Conservation (phyloP, 1,284 basidiomycete genomes). For the Tranzscheliella williamsii region DNA sequence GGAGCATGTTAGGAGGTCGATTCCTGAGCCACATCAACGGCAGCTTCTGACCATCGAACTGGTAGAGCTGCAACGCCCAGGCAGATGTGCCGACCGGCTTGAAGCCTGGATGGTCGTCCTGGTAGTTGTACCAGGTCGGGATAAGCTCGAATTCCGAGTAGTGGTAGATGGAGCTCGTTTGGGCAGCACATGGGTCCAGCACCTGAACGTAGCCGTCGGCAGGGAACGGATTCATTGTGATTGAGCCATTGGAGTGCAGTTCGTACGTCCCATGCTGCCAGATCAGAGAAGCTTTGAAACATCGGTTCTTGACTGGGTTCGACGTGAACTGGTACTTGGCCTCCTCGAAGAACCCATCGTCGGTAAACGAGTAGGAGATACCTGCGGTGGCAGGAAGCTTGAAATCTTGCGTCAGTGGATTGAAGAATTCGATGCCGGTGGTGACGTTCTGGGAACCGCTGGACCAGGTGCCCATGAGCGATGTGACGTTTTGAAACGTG, state of each 20-base stretch:
- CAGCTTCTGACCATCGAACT: constrained; percentile 38
- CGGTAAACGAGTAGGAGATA: constrained; percentile 56
- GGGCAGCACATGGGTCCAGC: constrained; percentile 47
- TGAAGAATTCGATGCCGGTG: constrained; percentile 57
- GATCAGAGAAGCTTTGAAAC: constrained; percentile 54
- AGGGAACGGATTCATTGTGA: constrained; percentile 44
- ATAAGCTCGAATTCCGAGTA: constrained; percentile 51
- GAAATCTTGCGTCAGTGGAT: constrained; percentile 53
- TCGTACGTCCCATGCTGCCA: constrained; percentile 59
- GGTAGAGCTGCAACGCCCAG: constrained; percentile 44
- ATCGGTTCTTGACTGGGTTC: constrained; percentile 44
- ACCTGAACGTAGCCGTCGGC: constrained; percentile 53
- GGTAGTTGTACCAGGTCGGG: constrained; percentile 44
- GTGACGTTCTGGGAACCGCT: constrained; percentile 51
- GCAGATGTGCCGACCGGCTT: constrained; percentile 13
- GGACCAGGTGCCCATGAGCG: constrained; percentile 51
- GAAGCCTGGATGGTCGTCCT: constrained; percentile 44
- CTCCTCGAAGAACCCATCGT: constrained; percentile 55
- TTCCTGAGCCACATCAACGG: constrained; percentile 42
- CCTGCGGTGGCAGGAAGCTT: constrained; percentile 46
- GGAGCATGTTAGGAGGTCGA: constrained; percentile 56
- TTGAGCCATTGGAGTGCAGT: constrained; percentile 46
- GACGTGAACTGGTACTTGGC: constrained; percentile 45
- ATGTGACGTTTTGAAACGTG: constrained; percentile 31
- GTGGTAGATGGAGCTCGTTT: constrained; percentile 36